phyloP scores from a whole-genome alignment of 352 stramenopile genomes.

The Globisporangium polare region DNA sequence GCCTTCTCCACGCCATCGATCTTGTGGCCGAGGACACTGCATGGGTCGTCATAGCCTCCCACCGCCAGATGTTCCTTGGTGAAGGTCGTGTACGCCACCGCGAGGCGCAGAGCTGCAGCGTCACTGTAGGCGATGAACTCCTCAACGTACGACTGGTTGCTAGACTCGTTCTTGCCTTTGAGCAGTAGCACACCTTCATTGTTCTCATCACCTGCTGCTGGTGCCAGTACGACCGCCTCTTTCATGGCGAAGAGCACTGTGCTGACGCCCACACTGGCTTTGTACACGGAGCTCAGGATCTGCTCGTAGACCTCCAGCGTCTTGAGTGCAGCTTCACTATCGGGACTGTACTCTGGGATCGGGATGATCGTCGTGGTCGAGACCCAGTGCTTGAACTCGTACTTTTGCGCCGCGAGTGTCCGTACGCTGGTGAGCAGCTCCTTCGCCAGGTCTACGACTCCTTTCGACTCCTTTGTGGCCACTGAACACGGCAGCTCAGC shows the following conservation, averaged over 20 bases:
- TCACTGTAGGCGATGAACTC: constrained; percentile 55
- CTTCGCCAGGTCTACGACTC: constrained; percentile 23
- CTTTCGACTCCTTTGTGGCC: constrained; percentile 16
- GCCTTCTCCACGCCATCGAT: constrained; percentile 50
- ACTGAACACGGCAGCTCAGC: constrained; percentile 27
- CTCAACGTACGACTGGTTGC: constrained; percentile 20
- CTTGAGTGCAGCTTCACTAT: background rate
- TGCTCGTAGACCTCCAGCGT: constrained; percentile 26
- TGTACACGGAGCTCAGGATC: constrained; percentile 31
- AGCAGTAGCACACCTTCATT: background rate
- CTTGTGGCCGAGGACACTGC: constrained; percentile 19
- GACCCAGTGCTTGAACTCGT: constrained; percentile 65
- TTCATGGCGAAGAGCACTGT: constrained; percentile 49
- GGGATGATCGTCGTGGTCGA: constrained; percentile 31
- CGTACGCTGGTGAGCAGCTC: constrained; percentile 34
- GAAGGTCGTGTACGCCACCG: constrained; percentile 24
- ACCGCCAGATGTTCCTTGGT: constrained; percentile 6
- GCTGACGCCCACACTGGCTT: constrained; percentile 45
- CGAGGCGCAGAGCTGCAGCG: constrained; percentile 28
- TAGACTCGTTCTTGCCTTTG: background rate
- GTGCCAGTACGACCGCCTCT: constrained; percentile 30
- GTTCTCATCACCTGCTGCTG: background rate
- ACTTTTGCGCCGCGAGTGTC: constrained; percentile 38
- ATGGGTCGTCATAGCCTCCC: constrained; percentile 10
- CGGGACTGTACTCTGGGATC: constrained; percentile 18